phyloP scores from a whole-genome alignment of 257 asterid genomes.

The Solanum clarkiae region DNA sequence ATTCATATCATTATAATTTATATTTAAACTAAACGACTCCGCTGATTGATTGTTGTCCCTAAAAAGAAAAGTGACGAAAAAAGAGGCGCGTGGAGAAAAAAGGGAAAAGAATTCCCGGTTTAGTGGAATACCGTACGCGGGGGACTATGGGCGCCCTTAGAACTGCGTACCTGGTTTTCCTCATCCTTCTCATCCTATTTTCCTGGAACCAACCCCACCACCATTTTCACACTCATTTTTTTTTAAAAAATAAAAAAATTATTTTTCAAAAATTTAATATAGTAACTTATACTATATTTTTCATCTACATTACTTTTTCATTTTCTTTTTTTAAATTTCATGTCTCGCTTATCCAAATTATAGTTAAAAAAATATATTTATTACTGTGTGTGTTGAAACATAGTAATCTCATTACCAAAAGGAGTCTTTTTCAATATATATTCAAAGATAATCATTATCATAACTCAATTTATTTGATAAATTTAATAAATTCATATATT shows the following conservation, averaged over 20 bases:
- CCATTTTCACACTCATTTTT: background rate
- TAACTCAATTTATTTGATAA: background rate
- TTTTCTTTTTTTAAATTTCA: too few relatives aligned
- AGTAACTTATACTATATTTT: too few relatives aligned
- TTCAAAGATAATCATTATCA: background rate
- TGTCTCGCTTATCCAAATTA: too few relatives aligned
- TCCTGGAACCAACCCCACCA: background rate
- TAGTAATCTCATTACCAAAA: too few relatives aligned
- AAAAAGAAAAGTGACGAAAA: too few relatives aligned
- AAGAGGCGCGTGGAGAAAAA: background rate
- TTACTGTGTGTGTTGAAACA: too few relatives aligned
- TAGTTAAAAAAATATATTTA: too few relatives aligned
- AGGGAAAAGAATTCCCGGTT: slow-evolving; percentile 11
- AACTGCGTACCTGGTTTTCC: slow-evolving; percentile 15
- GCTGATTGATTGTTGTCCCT: too few relatives aligned
- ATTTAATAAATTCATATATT: background rate
- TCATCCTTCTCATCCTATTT: slow-evolving; percentile 13
- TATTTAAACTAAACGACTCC: too few relatives aligned
- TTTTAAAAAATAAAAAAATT: too few relatives aligned
- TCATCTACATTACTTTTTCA: background rate
- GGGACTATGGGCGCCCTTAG: slow-evolving; percentile 30
- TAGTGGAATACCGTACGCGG: slow-evolving; percentile 14
- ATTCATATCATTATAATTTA: too few relatives aligned
- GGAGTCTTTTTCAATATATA: background rate
- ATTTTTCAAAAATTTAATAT: too few relatives aligned